phyloP scores from a whole-genome alignment of 441 rosid genomes.

The Jatropha podagrica region DNA sequence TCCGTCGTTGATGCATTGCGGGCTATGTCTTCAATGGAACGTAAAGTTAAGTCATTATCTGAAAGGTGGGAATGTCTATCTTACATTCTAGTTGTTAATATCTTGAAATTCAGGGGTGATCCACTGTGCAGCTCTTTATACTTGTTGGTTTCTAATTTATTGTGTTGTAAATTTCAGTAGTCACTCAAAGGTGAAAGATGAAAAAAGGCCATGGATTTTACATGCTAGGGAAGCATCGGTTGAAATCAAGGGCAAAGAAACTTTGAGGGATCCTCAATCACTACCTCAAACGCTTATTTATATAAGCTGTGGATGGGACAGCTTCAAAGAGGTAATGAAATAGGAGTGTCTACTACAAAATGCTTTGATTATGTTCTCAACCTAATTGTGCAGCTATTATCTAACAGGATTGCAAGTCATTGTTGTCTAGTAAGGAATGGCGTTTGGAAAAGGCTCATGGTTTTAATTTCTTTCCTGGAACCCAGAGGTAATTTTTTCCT shows the following conservation, averaged over 20 bases:
- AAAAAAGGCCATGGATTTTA: constrained; percentile 95
- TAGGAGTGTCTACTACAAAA: constrained; percentile 13
- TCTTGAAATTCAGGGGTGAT: background rate
- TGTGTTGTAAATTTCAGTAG: constrained; percentile 35
- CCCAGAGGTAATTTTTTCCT: constrained; percentile 59
- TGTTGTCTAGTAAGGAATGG: constrained; percentile 73
- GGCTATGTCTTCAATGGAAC: constrained; percentile 48
- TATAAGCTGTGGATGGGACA: constrained; percentile 98
- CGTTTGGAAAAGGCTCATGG: constrained; percentile 83
- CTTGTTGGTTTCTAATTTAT: constrained; percentile 12
- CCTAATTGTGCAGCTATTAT: constrained; percentile 23
- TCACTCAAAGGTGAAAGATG: constrained; percentile 52
- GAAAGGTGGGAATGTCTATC: constrained; percentile 46
- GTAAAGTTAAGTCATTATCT: constrained; percentile 43
- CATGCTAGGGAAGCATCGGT: constrained; percentile 77
- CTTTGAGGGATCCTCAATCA: constrained; percentile 38
- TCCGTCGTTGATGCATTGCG: constrained; percentile 68
- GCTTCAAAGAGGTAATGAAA: constrained; percentile 76
- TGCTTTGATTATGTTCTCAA: constrained; percentile 8
- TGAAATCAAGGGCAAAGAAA: constrained; percentile 54
- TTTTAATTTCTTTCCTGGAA: constrained; percentile 93
- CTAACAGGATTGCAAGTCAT: constrained; percentile 72
- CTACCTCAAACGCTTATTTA: constrained; percentile 86
- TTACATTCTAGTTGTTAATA: constrained; percentile 12
- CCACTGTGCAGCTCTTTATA: constrained; percentile 12